Conservation (phyloP, 495 filamentous ascomycete genomes). For the Aspergillus nanangensis region DNA sequence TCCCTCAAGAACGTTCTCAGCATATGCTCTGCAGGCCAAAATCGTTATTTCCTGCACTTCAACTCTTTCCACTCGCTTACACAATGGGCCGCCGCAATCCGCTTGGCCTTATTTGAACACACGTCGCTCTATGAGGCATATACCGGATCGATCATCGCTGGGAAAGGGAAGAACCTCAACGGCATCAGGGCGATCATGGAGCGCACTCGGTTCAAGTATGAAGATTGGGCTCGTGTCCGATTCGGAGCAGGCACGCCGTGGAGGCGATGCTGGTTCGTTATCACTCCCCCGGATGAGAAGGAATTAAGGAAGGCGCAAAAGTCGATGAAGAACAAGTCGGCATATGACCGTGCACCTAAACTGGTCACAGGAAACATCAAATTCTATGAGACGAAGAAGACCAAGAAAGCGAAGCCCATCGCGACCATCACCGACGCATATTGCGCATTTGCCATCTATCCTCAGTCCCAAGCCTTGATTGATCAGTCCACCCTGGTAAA, state of each 20-base stretch:
- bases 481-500: conserved; percentile 94
- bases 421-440: conserved; percentile 88
- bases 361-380: conserved; percentile 81
- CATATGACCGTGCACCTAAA: conserved; percentile 67
- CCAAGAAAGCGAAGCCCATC: conserved; percentile 85
- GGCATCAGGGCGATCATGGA: conserved; percentile 85
- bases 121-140: conserved; percentile 92
- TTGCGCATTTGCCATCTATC: conserved; percentile 92
- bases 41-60: conserved; percentile 93
- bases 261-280: conserved; percentile 94
- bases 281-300: conserved; percentile 89
- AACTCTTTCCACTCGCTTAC: conserved; percentile 88
- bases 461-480: conserved; percentile 86
- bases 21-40: conserved; percentile 90
- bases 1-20: conserved; percentile 91
- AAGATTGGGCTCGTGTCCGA: conserved; percentile 93
- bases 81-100: conserved; percentile 94
- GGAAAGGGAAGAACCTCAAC: conserved; percentile 84
- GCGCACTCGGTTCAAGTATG: conserved; percentile 64
- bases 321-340: conserved; percentile 75
- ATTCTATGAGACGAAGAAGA: conserved; percentile 93
- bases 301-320: conserved; percentile 80
- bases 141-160: conserved; percentile 90
- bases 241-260: conserved; percentile 97
- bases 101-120: conserved; percentile 93